Base-by-base conservation (phyloP, 2,329 filamentous ascomycete genomes). In the Dactylonectria estremocensis region DNA sequence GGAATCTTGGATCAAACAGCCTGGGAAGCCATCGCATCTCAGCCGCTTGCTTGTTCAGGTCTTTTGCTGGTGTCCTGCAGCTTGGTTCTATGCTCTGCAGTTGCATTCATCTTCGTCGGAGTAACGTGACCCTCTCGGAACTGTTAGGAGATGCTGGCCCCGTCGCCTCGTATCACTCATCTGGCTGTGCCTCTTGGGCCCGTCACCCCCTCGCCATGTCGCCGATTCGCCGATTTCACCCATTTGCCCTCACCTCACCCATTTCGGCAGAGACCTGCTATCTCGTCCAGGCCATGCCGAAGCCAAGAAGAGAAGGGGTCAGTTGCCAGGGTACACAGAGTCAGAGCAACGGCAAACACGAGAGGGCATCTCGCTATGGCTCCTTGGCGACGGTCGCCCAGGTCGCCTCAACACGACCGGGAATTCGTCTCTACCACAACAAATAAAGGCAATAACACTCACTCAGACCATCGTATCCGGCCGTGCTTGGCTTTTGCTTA, bases 81-180 rank as follows among this genome's bases (percentile, higher is more conserved):
- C n/a, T n/a, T n/a, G n/a, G n/a, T n/a, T n/a, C n/a, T n/a, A n/a
- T n/a, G 35, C 49, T 35, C 37, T 11, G 37, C 11, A 8, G 20
- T 49, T 22, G 50, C 58, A 14, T 46, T 48, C 13, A 50, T 50
- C 24, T 18, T 14, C 14, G 40, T n/a, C 22, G 22, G 22, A 7
- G 48, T 28, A 7, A 28, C 14, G 49, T 33, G 18, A n/a, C 24
- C 28, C 49, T 16, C 31, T 31, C 5, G 18, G 18, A 11, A 40
- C 18, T 18, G 18, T 46, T 22, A 18, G 20, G 9, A n/a, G 28
- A 31, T 50, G 24, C 18, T 40, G 45, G 13, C 46, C 48, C 49
- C 50, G 49, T 60, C 49, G 40, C 28, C 53, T 66, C 64, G 58
- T 66, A 61, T 66, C 55, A 22, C 50, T 28, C 22, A 33, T 40